Conservation (phyloP, 2,329 filamentous ascomycete genomes). For the Mollisia scopiformis region DNA sequence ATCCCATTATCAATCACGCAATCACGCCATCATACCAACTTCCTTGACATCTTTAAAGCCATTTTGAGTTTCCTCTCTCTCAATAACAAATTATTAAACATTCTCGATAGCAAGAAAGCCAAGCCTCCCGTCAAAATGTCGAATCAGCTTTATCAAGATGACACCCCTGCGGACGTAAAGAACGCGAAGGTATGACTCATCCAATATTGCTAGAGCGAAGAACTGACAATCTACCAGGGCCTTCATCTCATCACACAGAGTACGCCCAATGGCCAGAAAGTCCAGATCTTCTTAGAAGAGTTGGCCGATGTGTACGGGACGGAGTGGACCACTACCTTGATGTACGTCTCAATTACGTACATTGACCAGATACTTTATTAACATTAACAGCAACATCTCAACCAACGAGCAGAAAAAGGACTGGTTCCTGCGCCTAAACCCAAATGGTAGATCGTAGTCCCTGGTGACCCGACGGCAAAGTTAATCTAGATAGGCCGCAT, state of each 20-base stretch:
- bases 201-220: background rate
- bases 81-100: too few relatives aligned
- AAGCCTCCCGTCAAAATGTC: too few relatives aligned
- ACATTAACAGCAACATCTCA: constrained; percentile 36
- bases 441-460: constrained; percentile 40
- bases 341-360: constrained; percentile 23
- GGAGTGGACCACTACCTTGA: constrained; percentile 50
- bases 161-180: constrained; percentile 10
- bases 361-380: background rate
- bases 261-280: constrained; percentile 55
- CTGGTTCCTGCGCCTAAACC: constrained; percentile 52
- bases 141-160: background rate
- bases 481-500: constrained; percentile 42
- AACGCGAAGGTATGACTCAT: constrained; percentile 20
- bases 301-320: constrained; percentile 52
- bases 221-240: constrained; percentile 35
- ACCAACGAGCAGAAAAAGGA: constrained; percentile 60
- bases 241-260: constrained; percentile 54
- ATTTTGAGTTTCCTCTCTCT: too few relatives aligned
- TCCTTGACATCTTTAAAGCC: too few relatives aligned
- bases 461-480: background rate
- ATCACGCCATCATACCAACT: too few relatives aligned
- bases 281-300: constrained; percentile 57
- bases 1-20: too few relatives aligned
- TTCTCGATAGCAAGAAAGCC: too few relatives aligned